Evolutionary conservation across 192 early-diverging fungal genomes (phyloP).

Genomic region (Coemansia sp.): DNA sequence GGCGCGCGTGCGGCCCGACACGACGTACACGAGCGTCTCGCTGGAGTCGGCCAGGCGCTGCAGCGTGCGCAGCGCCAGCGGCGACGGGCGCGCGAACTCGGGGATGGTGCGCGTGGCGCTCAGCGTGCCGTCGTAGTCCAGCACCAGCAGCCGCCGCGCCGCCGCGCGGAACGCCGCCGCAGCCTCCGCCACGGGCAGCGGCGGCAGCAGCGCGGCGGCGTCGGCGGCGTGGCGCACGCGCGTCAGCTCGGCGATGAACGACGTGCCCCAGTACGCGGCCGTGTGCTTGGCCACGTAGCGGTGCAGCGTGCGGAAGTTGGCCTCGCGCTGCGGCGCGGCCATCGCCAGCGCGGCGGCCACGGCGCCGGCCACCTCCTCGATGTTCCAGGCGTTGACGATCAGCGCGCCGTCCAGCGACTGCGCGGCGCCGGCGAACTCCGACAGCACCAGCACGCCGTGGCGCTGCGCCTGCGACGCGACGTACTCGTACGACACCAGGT

Average conservation of each 20-base stretch:
- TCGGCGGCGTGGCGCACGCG: slow-evolving; percentile 56
- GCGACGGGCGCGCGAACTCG: slow-evolving; percentile 90
- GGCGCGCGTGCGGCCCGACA: slow-evolving; percentile 86
- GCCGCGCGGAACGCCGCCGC: neutral
- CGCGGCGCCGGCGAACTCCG: slow-evolving; percentile 98
- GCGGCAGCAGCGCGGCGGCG: slow-evolving; percentile 49
- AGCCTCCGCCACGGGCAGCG: slow-evolving; percentile 17
- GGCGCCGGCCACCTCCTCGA: slow-evolving; percentile 86
- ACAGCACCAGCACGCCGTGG: slow-evolving; percentile 94
- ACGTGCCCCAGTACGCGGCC: slow-evolving; percentile 93
- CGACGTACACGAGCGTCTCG: slow-evolving; percentile 92
- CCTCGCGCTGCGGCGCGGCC: slow-evolving; percentile 73
- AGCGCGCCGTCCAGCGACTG: slow-evolving; percentile 96
- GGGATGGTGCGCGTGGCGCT: slow-evolving; percentile 82
- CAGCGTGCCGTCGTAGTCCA: slow-evolving; percentile 98
- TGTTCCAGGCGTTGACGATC: slow-evolving; percentile 99
- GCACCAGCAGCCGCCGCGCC: slow-evolving; percentile 65
- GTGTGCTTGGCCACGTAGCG: slow-evolving; percentile 97
- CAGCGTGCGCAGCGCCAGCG: slow-evolving; percentile 66
- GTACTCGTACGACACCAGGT: slow-evolving; percentile 98
- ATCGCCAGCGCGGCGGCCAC: slow-evolving; percentile 92
- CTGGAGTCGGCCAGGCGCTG: slow-evolving; percentile 70
- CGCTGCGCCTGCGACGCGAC: slow-evolving; percentile 86
- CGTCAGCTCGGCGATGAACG: slow-evolving; percentile 87
- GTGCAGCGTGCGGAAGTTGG: slow-evolving; percentile 88